Percentiles rank a stretch among this genome's conserved stretches.
These are phyloP conservation scores for Tieghemostelium lacteum DNA, from an alignment of 78 protist genomes.

Conservation along the genomic window DNA sequence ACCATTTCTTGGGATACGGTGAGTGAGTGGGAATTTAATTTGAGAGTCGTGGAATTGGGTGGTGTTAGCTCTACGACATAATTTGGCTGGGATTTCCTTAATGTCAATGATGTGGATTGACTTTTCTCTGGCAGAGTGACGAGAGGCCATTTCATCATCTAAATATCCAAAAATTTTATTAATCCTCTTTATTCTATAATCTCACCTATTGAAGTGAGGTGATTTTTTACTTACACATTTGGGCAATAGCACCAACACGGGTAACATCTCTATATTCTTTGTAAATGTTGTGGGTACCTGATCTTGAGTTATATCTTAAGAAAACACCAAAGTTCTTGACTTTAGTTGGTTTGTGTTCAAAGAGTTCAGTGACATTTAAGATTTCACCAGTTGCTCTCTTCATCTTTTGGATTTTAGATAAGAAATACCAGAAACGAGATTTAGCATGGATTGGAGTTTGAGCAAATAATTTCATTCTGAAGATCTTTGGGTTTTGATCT, in stretches of 20 bases:
- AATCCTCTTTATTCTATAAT: not conserved
- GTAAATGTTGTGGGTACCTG: constrained; percentile 98
- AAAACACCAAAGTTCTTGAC: constrained; percentile 98
- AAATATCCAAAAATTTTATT: not conserved
- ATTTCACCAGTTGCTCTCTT: constrained; percentile 97
- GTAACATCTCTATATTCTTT: constrained; percentile 96
- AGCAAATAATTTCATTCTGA: constrained; percentile 99
- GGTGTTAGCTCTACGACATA: constrained; percentile 81
- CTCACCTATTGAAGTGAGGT: not conserved
- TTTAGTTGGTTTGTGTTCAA: constrained; percentile 86
- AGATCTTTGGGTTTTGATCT: constrained; percentile 91
- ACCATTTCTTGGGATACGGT: constrained; percentile 66
- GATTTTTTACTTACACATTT: constrained; percentile 15
- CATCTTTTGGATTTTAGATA: constrained; percentile 91
- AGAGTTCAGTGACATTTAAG: constrained; percentile 91
- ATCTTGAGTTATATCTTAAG: constrained; percentile 97
- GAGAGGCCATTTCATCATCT: constrained; percentile 97
- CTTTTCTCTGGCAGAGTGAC: constrained; percentile 94
- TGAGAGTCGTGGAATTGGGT: constrained; percentile 88
- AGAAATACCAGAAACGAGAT: constrained; percentile 98
- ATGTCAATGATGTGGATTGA: constrained; percentile 95
- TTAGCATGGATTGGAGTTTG: constrained; percentile 96
- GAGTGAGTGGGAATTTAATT: constrained; percentile 93
- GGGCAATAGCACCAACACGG: constrained; percentile 91
- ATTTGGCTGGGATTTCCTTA: constrained; percentile 80